Evolutionary conservation across 306 rosid genomes (phyloP).

Genomic region (Urtica urens): DNA sequence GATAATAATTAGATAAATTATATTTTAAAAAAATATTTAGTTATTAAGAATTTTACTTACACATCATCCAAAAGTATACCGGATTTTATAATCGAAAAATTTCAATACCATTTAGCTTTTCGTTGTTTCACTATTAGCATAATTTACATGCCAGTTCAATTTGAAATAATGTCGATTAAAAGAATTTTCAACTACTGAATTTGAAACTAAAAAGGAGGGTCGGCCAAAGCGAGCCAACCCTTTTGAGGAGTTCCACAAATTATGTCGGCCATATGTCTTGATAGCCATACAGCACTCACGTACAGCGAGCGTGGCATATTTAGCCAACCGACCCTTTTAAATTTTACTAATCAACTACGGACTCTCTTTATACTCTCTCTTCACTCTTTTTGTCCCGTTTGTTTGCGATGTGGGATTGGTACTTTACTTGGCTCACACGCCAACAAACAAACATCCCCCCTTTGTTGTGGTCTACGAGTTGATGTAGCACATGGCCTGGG

Average conservation of each 20-base stretch:
- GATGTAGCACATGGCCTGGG: constrained; percentile 89
- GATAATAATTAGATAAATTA: too few species aligned
- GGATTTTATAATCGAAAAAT: too few species aligned
- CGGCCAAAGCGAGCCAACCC: constrained; percentile 53
- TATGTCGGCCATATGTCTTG: constrained; percentile 87
- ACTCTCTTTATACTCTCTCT: background rate
- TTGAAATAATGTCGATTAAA: too few species aligned
- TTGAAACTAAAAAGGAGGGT: constrained; percentile 17
- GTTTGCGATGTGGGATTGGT: constrained; percentile 36
- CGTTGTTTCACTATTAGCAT: too few species aligned
- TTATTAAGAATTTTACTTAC: too few species aligned
- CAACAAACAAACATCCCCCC: background rate
- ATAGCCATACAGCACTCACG: constrained; percentile 75
- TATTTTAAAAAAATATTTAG: too few species aligned
- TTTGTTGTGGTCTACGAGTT: constrained; percentile 33
- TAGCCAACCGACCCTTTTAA: constrained; percentile 91
- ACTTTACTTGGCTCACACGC: background rate
- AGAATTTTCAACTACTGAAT: background rate
- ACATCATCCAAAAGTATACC: too few species aligned
- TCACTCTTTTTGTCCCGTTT: fast-evolving
- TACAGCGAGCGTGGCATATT: constrained; percentile 51
- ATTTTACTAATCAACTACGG: fast-evolving
- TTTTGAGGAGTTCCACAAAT: constrained; percentile 33
- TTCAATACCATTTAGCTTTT: too few species aligned
- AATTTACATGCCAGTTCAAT: too few species aligned